phyloP scores from a whole-genome alignment of 1,284 basidiomycete genomes.

The Pulveroboletus sp. region DNA sequence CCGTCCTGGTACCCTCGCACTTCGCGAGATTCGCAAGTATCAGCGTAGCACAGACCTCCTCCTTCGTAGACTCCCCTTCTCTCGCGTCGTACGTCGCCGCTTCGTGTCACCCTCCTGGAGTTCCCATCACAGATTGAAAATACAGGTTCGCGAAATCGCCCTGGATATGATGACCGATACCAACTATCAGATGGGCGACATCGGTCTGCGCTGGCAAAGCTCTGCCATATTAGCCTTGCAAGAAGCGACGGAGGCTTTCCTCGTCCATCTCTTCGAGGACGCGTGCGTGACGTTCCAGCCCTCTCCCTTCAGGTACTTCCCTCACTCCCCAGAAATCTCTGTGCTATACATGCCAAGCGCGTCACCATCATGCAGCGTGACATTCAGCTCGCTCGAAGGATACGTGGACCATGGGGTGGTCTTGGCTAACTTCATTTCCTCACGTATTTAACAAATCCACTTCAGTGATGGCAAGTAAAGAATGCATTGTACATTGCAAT shows the following conservation, averaged over 20 bases:
- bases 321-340: slow-evolving; percentile 66
- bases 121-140: not conserved
- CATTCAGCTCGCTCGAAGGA: slow-evolving; percentile 92
- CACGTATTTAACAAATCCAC: not conserved
- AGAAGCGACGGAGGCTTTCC: slow-evolving; percentile 91
- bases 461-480: slow-evolving; percentile 2
- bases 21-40: slow-evolving; percentile 90
- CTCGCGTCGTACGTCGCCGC: slow-evolving; percentile 69
- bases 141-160: slow-evolving; percentile 91
- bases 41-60: slow-evolving; percentile 91
- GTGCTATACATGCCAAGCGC: slow-evolving; percentile 96
- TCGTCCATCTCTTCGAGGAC: slow-evolving; percentile 94
- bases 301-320: slow-evolving; percentile 6
- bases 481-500: slow-evolving; percentile 28
- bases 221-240: slow-evolving; percentile 89
- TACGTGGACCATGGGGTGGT: slow-evolving; percentile 82
- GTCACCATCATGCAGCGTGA: slow-evolving; percentile 98
- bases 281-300: slow-evolving; percentile 59
- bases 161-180: slow-evolving; percentile 79
- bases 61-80: slow-evolving; percentile 86
- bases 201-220: slow-evolving; percentile 85
- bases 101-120: not conserved
- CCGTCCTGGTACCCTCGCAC: slow-evolving; percentile 84
- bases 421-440: slow-evolving; percentile 33
- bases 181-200: slow-evolving; percentile 53